These are phyloP conservation scores for Wickerhamiella parazyma DNA, from an alignment of 805 yeast species.

Conservation along the genomic window DNA sequence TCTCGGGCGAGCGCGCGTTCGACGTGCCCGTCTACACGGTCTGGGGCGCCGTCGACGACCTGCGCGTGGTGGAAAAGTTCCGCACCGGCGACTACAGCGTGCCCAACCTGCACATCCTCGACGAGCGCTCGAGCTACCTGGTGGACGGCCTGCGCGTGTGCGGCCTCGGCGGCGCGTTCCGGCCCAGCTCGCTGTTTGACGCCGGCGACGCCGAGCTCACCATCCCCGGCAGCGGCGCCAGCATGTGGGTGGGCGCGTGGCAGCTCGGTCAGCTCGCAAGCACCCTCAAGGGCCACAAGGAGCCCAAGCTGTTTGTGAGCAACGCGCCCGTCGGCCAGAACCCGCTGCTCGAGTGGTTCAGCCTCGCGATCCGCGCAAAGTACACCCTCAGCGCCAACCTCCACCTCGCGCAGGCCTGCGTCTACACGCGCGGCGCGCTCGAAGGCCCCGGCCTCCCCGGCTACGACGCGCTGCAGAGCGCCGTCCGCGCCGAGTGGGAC, in stretches of 20 bases:
- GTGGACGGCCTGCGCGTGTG: slow-evolving; percentile 41
- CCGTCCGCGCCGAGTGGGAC: slow-evolving; percentile 3
- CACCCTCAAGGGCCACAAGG: slow-evolving; percentile 30
- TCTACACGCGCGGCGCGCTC: slow-evolving; percentile 54
- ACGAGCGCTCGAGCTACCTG: slow-evolving; percentile 38
- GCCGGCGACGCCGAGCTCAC: slow-evolving; percentile 38
- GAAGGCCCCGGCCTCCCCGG: slow-evolving; percentile 32
- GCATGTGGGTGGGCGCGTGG: slow-evolving; percentile 57
- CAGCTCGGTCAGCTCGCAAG: slow-evolving; percentile 56
- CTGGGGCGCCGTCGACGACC: slow-evolving; percentile 68
- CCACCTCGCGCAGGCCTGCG: slow-evolving; percentile 56
- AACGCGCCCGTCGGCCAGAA: slow-evolving; percentile 63
- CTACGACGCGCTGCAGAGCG: slow-evolving; percentile 12
- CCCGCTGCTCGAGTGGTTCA: slow-evolving; percentile 53
- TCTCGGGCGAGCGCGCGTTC: slow-evolving; percentile 32
- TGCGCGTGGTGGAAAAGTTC: slow-evolving; percentile 49
- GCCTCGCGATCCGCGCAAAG: slow-evolving; percentile 54
- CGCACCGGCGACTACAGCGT: slow-evolving; percentile 39
- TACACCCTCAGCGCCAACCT: slow-evolving; percentile 60
- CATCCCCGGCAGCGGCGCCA: slow-evolving; percentile 51
- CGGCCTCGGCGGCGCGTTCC: slow-evolving; percentile 62
- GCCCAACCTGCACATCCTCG: slow-evolving; percentile 47
- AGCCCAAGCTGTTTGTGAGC: slow-evolving; percentile 42
- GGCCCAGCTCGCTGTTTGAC: slow-evolving; percentile 54
- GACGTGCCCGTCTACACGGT: slow-evolving; percentile 60